Percentiles rank a stretch among this genome's conserved stretches.
Conservation (phyloP, 1,139 yeast species). For the Scheffersomyces titani region DNA sequence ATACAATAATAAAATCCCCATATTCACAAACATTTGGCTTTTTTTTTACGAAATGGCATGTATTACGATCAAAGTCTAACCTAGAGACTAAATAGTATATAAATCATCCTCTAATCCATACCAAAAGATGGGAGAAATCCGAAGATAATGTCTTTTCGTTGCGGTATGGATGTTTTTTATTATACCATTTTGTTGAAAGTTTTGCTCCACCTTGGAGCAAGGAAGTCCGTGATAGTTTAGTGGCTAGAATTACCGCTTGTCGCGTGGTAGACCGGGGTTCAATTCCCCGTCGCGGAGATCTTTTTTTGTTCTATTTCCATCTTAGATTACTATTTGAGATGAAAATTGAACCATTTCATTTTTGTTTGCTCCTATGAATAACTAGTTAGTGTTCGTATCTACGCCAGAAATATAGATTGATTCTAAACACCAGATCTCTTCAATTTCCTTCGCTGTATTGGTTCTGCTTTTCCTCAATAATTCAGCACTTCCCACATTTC, state of each 20-base stretch:
- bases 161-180: too few relatives aligned
- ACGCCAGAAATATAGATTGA: neutral
- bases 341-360: neutral
- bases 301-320: neutral
- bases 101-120: too few relatives aligned
- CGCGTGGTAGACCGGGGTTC: slow-evolving; percentile 73
- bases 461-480: neutral
- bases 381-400: neutral
- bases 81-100: too few relatives aligned
- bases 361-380: neutral
- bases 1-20: too few relatives aligned
- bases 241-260: slow-evolving; percentile 51
- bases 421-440: neutral
- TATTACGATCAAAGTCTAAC: too few relatives aligned
- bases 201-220: neutral
- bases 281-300: slow-evolving; percentile 68
- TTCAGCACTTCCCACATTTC: slow-evolving; percentile 1
- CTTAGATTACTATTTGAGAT: neutral
- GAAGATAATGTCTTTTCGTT: too few relatives aligned
- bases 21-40: too few relatives aligned
- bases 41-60: too few relatives aligned
- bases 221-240: slow-evolving; percentile 45
- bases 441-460: neutral
- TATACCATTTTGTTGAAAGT: too few relatives aligned
- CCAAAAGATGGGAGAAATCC: too few relatives aligned